Evolutionary conservation across 768 basidiomycete genomes (phyloP).

Genomic region (Suillus sp.): DNA sequence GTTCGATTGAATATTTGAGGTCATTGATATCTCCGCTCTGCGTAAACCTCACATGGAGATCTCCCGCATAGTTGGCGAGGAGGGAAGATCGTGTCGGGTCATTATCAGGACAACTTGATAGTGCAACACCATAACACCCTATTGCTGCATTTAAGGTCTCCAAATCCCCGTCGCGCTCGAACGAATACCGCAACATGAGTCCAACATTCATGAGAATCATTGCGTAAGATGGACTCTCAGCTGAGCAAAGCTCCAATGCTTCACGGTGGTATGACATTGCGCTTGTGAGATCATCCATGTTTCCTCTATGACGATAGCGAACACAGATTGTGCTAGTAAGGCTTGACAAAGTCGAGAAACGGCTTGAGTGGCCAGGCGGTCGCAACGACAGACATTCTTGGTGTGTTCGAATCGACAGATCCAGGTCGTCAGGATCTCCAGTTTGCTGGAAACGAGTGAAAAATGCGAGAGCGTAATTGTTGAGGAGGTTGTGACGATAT

Average conservation of each 20-base stretch:
- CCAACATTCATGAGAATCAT: slow-evolving; percentile 19
- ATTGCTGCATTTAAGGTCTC: slow-evolving; percentile 27
- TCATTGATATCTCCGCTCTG: slow-evolving; percentile 20
- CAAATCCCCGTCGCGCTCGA: slow-evolving; percentile 16
- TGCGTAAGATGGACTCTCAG: slow-evolving; percentile 18
- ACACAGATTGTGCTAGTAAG: slow-evolving; percentile 25
- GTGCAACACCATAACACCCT: slow-evolving; percentile 17
- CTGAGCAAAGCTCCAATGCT: slow-evolving; percentile 23
- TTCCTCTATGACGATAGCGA: slow-evolving; percentile 28
- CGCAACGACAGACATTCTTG: slow-evolving; percentile 25
- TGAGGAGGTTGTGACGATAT: slow-evolving; percentile 24
- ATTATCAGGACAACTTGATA: slow-evolving; percentile 19
- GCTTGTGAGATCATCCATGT: slow-evolving; percentile 28
- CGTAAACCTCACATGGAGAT: slow-evolving; percentile 23
- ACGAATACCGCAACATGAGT: slow-evolving; percentile 10
- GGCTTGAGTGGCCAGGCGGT: slow-evolving; percentile 22
- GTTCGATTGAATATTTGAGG: slow-evolving; percentile 27
- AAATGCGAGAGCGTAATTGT: slow-evolving; percentile 24
- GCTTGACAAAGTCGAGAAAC: slow-evolving; percentile 16
- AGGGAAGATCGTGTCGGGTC: slow-evolving; percentile 22
- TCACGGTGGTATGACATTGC: slow-evolving; percentile 13
- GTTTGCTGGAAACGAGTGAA: slow-evolving; percentile 19
- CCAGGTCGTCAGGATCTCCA: slow-evolving; percentile 22
- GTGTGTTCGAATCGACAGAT: slow-evolving; percentile 19
- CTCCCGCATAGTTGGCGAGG: slow-evolving; percentile 22